Evolutionary conservation across 148 eudicot species (phyloP).

Genomic region (Nepenthes mirabilis): DNA sequence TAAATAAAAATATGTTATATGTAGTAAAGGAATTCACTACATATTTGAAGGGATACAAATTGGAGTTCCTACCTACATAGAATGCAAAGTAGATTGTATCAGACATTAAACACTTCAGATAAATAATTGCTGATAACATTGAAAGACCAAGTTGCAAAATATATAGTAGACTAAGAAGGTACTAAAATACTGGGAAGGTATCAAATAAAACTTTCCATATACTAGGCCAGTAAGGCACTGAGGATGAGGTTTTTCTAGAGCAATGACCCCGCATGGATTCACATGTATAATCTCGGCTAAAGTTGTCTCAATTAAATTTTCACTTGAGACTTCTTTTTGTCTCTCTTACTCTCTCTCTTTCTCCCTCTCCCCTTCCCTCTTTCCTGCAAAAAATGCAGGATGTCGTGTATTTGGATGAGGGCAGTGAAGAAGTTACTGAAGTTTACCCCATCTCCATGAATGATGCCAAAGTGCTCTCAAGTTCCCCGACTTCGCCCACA

Average conservation of each 20-base stretch:
- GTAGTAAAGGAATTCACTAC: too few relatives aligned
- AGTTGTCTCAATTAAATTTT: too few relatives aligned
- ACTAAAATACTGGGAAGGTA: too few relatives aligned
- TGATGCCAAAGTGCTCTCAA: slow-evolving; percentile 32
- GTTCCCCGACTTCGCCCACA: slow-evolving; percentile 40
- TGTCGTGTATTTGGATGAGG: slow-evolving; percentile 77
- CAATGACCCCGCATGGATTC: too few relatives aligned
- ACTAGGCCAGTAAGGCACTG: too few relatives aligned
- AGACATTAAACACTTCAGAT: background rate
- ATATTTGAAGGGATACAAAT: slow-evolving; percentile 52
- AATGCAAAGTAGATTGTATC: background rate
- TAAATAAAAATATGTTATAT: too few relatives aligned
- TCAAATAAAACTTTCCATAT: too few relatives aligned
- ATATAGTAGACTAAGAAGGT: background rate
- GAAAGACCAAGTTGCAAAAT: background rate
- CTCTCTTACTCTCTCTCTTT: too few relatives aligned
- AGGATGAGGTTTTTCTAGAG: too few relatives aligned
- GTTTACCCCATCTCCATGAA: slow-evolving; percentile 49
- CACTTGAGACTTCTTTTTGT: too few relatives aligned
- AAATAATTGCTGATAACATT: background rate
- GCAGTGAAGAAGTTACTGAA: slow-evolving; percentile 62
- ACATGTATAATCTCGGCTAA: too few relatives aligned
- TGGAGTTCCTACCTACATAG: slow-evolving; percentile 74
- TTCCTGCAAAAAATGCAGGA: slow-evolving; percentile 90
- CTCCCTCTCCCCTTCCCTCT: too few relatives aligned